Evolutionary conservation across 2,329 filamentous ascomycete genomes (phyloP), one percentile per base, ranked within the genome.

Genomic region (Coniochaeta hoffmannii): DNA sequence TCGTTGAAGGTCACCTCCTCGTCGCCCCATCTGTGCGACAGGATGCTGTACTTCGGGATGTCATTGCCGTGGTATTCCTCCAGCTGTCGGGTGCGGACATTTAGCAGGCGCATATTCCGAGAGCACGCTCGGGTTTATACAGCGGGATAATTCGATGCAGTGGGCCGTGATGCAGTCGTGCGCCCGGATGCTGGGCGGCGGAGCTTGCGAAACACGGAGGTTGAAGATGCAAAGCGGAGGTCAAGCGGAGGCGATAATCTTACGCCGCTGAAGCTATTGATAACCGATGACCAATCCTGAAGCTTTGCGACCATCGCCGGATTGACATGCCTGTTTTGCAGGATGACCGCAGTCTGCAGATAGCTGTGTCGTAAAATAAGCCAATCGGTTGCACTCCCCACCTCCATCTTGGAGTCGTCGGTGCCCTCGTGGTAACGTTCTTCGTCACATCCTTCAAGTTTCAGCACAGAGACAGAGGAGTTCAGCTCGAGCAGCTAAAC

Each of bases 1-100:
- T 50, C 49, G 28, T 50, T 34, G 49, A 50, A 50, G 15, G 30
- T 34, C 28, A 50, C 49, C n/a, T 50, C 49, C n/a, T 50, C 49
- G 28, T 50, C 49, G n/a, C 49, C 49, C 49, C 49, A 50, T 11
- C 28, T 8, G 30, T 50, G 49, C 9, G 49, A 50, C 4, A 50
- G 28, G 17, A 50, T 50, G 28, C 28, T 24, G 30, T 50, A 50
- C 49, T 50, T 34, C 14, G 41, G 41, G 11, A n/a, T 46, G 22
- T 24, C 19, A 15, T 28, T 14, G 41, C 19, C 19, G 41, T 46
- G 41, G 22, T 46, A 46, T n/a, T 46, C 41, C 22, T 46, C 41
- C 41, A 46, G 24, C 12, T 46, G 41, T 12, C 41, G 41, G 2
- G 41, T 46, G 22, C 22, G 41, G 9, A 46, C 22, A 10, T 46